Base-by-base conservation (phyloP, 345 rosid genomes). In the Zanthoxylum bungeanum region DNA sequence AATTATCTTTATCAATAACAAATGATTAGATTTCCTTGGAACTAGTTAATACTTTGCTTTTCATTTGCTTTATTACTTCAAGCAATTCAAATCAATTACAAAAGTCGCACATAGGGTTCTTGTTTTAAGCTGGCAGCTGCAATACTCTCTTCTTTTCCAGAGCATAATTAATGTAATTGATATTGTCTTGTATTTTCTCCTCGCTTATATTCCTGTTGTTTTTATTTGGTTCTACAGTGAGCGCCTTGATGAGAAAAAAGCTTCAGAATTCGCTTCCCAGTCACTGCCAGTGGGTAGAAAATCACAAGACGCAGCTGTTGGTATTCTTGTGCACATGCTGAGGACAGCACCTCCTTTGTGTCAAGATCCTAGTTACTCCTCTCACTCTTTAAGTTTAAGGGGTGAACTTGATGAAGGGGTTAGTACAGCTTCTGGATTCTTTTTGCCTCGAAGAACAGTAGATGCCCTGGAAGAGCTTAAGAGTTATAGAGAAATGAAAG, bases 271-370 rank as follows among this genome's bases (percentile, higher is more conserved):
- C 28, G 78, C 79, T 68, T 77, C 89, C 5, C 82, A 82, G 49
- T 74, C 87, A 6, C 74, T 66, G 37, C 71, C 85, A 24, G 30
- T 77, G 73, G 91, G 88, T 31, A 78, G 75, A 75, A 85, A 84
- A 79, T 93, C 98, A 11, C 97, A 85, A 73, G 91, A 85, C 68
- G 98, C 97, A 47, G 97, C 97, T 28, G 93, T 93, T n/a, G 98
- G 97, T 50, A 77, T 87, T 55, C 88, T 93, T 34, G 97, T 93
- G 77, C 92, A 83, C 71, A 78, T 89, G 93, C 84, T 93, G 66
- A 81, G 91, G 75, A 85, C 85, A 27, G 98, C 98, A 51, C 89
- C 91, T 7, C 92, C 96, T 30, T 81, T 93, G 78, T 80, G 85
- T 22, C 93, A 87, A 80, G 96, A 93, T 76, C 59, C 91, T 2